Evolutionary conservation across 306 rosid genomes (phyloP).

Genomic region (Urtica urens): DNA sequence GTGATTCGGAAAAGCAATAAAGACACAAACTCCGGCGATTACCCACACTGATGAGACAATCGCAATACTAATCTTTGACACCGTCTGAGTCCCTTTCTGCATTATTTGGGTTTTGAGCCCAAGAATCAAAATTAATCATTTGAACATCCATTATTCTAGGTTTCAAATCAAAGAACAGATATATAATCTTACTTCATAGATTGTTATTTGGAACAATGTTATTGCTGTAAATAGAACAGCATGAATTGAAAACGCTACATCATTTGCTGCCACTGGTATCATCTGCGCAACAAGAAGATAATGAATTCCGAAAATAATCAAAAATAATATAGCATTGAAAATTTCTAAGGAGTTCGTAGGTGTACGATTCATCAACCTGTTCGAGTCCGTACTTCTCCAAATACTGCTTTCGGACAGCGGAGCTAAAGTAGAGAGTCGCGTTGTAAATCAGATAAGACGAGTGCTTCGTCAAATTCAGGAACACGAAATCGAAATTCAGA

Average conservation of each 20-base stretch:
- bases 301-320: too few species aligned
- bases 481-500: conserved; percentile 69
- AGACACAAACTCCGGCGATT: conserved; percentile 58
- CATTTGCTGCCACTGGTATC: conserved; percentile 95
- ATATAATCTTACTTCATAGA: conserved; percentile 54
- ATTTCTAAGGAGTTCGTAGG: background rate
- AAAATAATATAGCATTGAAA: background rate
- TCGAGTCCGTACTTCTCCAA: conserved; percentile 47
- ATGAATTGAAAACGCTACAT: conserved; percentile 79
- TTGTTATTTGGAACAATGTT: conserved; percentile 55
- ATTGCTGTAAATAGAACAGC: conserved; percentile 73
- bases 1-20: conserved; percentile 54
- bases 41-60: conserved; percentile 55
- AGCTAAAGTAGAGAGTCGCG: conserved; percentile 63
- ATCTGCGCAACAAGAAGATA: conserved; percentile 39
- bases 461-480: conserved; percentile 80
- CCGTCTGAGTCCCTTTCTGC: conserved; percentile 70
- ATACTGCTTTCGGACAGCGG: conserved; percentile 60
- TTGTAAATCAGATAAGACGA: conserved; percentile 73
- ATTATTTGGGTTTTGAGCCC: too few species aligned
- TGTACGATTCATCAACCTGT: conserved; percentile 35
- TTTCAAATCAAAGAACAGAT: too few species aligned
- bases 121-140: too few species aligned
- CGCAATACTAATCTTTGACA: conserved; percentile 45
- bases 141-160: too few species aligned